phyloP scores from a whole-genome alignment of 495 filamentous ascomycete species.

The Podospora appendiculata region DNA sequence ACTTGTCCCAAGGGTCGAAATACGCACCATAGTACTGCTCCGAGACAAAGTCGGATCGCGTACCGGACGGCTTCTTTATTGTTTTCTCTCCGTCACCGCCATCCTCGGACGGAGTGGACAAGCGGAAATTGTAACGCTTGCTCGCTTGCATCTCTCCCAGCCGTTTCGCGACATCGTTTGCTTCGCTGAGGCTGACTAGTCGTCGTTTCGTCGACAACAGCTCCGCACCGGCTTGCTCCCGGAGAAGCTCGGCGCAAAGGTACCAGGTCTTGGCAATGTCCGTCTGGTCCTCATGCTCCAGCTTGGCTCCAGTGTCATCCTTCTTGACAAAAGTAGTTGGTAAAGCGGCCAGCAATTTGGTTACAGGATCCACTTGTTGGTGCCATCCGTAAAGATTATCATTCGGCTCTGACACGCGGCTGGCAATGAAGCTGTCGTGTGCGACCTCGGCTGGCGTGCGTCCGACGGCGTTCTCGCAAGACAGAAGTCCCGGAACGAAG shows the following conservation, averaged over 20 bases:
- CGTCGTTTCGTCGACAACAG: constrained; percentile 38
- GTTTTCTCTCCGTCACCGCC: neutral
- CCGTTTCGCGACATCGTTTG: constrained; percentile 64
- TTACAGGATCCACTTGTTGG: neutral
- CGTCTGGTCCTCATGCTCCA: constrained; percentile 6
- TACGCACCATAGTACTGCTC: too few relatives aligned
- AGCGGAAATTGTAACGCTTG: constrained; percentile 11
- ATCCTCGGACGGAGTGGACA: neutral
- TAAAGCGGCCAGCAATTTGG: neutral
- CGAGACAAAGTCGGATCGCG: too few relatives aligned
- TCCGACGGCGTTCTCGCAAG: constrained; percentile 63
- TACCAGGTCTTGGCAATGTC: constrained; percentile 21
- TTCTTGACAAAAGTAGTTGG: neutral
- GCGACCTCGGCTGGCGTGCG: constrained; percentile 61
- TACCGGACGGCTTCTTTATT: too few relatives aligned
- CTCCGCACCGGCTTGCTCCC: constrained; percentile 6
- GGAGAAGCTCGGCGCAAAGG: constrained; percentile 15
- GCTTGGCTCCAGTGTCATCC: neutral
- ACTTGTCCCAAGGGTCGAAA: too few relatives aligned
- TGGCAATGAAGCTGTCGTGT: constrained; percentile 39
- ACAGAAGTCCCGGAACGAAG: constrained; percentile 48
- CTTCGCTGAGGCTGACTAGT: constrained; percentile 61
- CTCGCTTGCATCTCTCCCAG: constrained; percentile 35
- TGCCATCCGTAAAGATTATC: neutral
- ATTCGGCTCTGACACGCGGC: neutral